Evolutionary conservation across 2,329 filamentous ascomycete genomes (phyloP), one percentile per base, ranked within the genome.

Genomic region (Fusarium zealandicum): DNA sequence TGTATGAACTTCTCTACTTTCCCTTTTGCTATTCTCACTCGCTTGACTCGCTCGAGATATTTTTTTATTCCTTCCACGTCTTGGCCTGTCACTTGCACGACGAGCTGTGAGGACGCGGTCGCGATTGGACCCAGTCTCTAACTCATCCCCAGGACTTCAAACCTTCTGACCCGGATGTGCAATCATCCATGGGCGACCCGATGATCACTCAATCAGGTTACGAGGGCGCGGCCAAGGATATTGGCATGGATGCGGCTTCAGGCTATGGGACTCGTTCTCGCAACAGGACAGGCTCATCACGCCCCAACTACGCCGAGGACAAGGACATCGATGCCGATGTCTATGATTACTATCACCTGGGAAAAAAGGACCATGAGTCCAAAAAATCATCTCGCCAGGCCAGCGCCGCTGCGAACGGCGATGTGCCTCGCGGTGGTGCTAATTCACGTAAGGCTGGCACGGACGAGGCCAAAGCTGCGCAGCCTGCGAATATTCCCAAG

Each of bases 271-370:
- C 95, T 72, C 89, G 93, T 68, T 97, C 93, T 66, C 90, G 95
- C 73, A 96, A 96, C 75, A 89, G 93, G 69, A 88, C 85, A 52
- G 89, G 90, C 68, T 86, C 83, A 64, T 83, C 89, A 66, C 90
- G 95, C 65, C 87, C 89, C 63, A 99, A 99, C 76, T 99, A 99
- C 75, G 93, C 95, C 43, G 95, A 99, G 77, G 90, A 93, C 75
- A 90, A 85, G 76, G 93, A 97, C 74, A 81, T 93, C 65, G 93
- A 98, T 69, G 86, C 90, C 75, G 95, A 98, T 54, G 76, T 82
- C 72, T 91, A 92, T 72, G 93, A 97, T 69, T 83, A 82, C 72
- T 77, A 81, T 69, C 72, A 78, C 69, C 72, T 78, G 46, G 76
- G 82, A 64, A 79, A 80, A 69, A 81, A 84, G 64, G 81, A 85